Conservation (phyloP, 2,329 filamentous ascomycete genomes). For the Cercospora sp. region DNA sequence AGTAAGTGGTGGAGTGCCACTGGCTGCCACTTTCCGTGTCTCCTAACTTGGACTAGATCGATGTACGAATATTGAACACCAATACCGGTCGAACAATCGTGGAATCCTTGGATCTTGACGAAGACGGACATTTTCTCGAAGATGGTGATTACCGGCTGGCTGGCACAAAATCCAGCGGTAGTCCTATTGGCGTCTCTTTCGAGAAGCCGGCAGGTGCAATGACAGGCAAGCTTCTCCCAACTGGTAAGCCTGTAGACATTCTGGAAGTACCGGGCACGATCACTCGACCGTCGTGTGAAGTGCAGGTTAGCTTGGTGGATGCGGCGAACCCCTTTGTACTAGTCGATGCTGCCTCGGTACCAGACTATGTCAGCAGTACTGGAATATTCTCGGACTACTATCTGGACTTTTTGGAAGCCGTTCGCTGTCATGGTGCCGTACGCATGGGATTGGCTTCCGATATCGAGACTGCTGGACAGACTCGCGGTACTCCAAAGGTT, state of each 20-base stretch:
- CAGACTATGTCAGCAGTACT: conserved; percentile 12
- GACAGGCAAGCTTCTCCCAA: conserved; percentile 28
- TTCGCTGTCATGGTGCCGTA: conserved; percentile 27
- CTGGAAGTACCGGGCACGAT: conserved; percentile 26
- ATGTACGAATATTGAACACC: conserved; percentile 30
- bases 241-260: conserved; percentile 19
- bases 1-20: not conserved
- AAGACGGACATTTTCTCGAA: conserved; percentile 30
- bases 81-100: conserved; percentile 30
- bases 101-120: conserved; percentile 30
- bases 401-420: conserved; percentile 23
- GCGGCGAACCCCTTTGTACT: conserved; percentile 29
- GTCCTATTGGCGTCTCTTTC: conserved; percentile 26
- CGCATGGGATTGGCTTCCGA: conserved; percentile 26
- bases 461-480: conserved; percentile 27
- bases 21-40: not conserved
- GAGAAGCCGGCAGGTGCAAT: conserved; percentile 26
- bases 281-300: conserved; percentile 13
- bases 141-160: conserved; percentile 27
- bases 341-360: conserved; percentile 21
- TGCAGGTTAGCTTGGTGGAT: conserved; percentile 27
- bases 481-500: conserved; percentile 31
- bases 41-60: conserved; percentile 17
- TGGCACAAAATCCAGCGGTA: conserved; percentile 22
- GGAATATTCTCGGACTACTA: conserved; percentile 17